phyloP scores from a whole-genome alignment of 495 filamentous ascomycete genomes.

The Neurospora cerealis region DNA sequence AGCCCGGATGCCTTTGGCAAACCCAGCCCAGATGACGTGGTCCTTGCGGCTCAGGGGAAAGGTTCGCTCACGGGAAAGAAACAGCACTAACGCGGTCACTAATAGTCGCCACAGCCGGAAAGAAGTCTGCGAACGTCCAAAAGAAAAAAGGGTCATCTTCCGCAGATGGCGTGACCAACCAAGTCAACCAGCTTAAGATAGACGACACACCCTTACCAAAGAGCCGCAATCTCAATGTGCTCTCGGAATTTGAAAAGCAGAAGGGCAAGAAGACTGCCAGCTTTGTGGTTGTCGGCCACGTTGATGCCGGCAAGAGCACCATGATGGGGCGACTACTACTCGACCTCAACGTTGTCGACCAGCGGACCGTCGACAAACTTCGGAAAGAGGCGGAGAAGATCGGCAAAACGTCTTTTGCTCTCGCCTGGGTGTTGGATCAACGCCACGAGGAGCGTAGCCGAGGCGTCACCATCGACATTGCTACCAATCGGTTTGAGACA shows the following conservation, averaged over 20 bases:
- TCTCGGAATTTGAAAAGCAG: constrained; percentile 67
- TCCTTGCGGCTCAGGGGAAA: constrained; percentile 82
- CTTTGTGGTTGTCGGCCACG: constrained; percentile 96
- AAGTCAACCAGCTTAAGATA: constrained; percentile 51
- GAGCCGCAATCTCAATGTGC: constrained; percentile 79
- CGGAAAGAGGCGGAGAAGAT: constrained; percentile 80
- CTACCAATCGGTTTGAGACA: constrained; percentile 87
- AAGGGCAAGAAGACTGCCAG: constrained; percentile 74
- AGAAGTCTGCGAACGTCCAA: constrained; percentile 26
- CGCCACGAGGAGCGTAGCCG: constrained; percentile 74
- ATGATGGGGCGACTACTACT: constrained; percentile 92
- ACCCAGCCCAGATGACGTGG: constrained; percentile 90
- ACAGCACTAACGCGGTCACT: constrained; percentile 30
- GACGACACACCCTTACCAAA: constrained; percentile 63
- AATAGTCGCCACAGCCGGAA: constrained; percentile 35
- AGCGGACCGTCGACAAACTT: constrained; percentile 80
- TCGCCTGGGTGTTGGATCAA: constrained; percentile 94
- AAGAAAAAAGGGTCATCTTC: constrained; percentile 25
- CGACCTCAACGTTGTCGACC: constrained; percentile 78
- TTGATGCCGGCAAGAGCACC: constrained; percentile 95
- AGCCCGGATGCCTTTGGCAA: constrained; percentile 60
- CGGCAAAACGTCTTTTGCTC: constrained; percentile 88
- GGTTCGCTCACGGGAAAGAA: constrained; percentile 51
- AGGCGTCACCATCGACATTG: constrained; percentile 97
- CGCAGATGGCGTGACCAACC: constrained; percentile 30